phyloP scores from a whole-genome alignment of 352 stramenopile genomes.

The Elongisporangium prolatum region DNA sequence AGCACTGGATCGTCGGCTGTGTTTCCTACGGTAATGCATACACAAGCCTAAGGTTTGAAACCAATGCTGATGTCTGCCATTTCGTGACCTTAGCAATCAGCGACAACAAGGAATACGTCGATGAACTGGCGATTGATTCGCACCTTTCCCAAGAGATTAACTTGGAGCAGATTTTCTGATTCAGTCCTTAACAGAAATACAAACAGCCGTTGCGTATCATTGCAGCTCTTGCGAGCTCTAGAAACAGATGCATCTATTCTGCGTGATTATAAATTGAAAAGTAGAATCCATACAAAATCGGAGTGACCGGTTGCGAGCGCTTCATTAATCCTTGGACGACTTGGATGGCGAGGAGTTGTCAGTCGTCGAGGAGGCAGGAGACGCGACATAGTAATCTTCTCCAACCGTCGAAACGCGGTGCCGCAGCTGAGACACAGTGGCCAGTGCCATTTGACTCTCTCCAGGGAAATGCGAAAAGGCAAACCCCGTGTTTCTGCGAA shows the following conservation, averaged over 20 bases:
- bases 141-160: conserved; percentile 56
- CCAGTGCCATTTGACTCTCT: conserved; percentile 70
- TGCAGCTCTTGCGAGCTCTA: background rate
- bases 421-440: conserved; percentile 5
- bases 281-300: background rate
- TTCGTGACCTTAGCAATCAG: conserved; percentile 39
- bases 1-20: conserved; percentile 66
- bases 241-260: background rate
- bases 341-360: conserved; percentile 9
- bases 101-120: conserved; percentile 81
- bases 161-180: conserved; percentile 60
- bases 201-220: background rate
- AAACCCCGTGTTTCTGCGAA: conserved; percentile 85
- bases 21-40: conserved; percentile 54
- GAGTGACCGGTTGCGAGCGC: background rate
- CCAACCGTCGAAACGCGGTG: background rate
- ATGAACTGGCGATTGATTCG: conserved; percentile 71
- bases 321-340: conserved; percentile 4
- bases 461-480: conserved; percentile 80
- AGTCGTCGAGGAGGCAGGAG: conserved; percentile 6
- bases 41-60: background rate
- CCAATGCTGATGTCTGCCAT: background rate
- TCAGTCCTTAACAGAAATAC: background rate
- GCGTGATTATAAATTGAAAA: conserved; percentile 1
- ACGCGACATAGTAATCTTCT: conserved; percentile 2